Base-by-base conservation (phyloP, 179 eudicot genomes). In the Kewa caespitosa region DNA sequence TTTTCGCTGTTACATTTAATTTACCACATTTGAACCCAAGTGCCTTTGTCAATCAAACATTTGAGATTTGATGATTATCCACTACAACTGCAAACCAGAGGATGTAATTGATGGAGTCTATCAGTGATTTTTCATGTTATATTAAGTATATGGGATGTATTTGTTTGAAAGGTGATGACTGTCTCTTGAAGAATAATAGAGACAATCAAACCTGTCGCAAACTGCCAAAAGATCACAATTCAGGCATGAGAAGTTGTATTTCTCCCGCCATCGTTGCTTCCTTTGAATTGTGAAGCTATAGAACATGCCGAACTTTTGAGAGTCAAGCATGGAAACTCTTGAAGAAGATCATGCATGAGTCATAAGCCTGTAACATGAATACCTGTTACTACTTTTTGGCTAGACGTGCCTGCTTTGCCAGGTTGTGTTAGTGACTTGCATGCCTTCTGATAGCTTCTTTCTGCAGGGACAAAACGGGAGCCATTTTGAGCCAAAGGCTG, bases 391-490 rank as follows among this genome's bases (percentile, higher is more conserved):
- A n/a, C n/a, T n/a, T n/a, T n/a, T n/a, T n/a, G n/a, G n/a, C n/a
- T n/a, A n/a, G n/a, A n/a, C n/a, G n/a, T n/a, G n/a, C n/a, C 60
- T 62, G 39, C 65, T 46, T 60, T 60, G 31, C 57, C 8, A 23
- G 65, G 79, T 38, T 59, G 27, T 73, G 20, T 36, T 65, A 33
- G 31, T 73, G 50, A n/a, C 69, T 65, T 65, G 62, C 18, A 7
- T 63, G 20, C 20, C 8, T 39, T 14, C 38, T 70, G 60, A 38
- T 31, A 33, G 38, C 63, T 61, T 70, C 60, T 63, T 46, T 74
- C 34, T 87, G 79, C 90, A 96, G 99, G 99, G 99, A 70, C 99
- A 96, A 82, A 93, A 86, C 85, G 99, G 99, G 72, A 96, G 99
- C 82, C 99, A 93, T 84, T 96, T 93, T 86, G 99, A 96, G 76